Evolutionary conservation across 2,329 filamentous ascomycete genomes (phyloP).

Genomic region (Atkinsonella texensis): DNA sequence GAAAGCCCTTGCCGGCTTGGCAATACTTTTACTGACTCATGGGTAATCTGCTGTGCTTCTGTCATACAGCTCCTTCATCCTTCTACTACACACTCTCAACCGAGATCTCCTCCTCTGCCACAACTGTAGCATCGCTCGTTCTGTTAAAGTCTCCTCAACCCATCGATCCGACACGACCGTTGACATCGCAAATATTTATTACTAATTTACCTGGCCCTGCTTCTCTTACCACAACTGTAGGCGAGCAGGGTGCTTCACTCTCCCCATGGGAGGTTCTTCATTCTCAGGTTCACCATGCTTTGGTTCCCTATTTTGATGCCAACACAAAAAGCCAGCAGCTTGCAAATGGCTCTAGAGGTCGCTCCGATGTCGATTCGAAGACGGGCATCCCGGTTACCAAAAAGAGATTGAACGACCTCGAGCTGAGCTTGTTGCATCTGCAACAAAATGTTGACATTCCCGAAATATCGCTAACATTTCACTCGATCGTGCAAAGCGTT

Average conservation of each 20-base stretch:
- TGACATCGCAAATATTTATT: conserved; percentile 82
- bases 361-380: conserved; percentile 79
- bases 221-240: conserved; percentile 51
- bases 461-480: conserved; percentile 74
- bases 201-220: conserved; percentile 81
- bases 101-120: conserved; percentile 67
- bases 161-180: conserved; percentile 70
- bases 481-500: conserved; percentile 76
- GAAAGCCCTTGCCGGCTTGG: no score
- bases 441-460: conserved; percentile 98
- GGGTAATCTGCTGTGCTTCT: conserved; percentile 6
- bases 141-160: conserved; percentile 82
- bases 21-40: not conserved
- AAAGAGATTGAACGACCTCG: conserved; percentile 90
- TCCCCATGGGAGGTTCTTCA: conserved; percentile 90
- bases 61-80: conserved; percentile 27
- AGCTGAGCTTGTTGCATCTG: conserved; percentile 78
- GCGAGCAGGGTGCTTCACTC: conserved; percentile 58
- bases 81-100: conserved; percentile 72
- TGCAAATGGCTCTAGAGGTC: conserved; percentile 52
- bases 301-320: conserved; percentile 95
- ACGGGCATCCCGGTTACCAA: conserved; percentile 95
- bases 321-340: conserved; percentile 75
- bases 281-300: conserved; percentile 77
- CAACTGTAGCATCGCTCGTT: conserved; percentile 76